phyloP scores from a whole-genome alignment of 768 basidiomycete species.

The Russula griseocarnosa region DNA sequence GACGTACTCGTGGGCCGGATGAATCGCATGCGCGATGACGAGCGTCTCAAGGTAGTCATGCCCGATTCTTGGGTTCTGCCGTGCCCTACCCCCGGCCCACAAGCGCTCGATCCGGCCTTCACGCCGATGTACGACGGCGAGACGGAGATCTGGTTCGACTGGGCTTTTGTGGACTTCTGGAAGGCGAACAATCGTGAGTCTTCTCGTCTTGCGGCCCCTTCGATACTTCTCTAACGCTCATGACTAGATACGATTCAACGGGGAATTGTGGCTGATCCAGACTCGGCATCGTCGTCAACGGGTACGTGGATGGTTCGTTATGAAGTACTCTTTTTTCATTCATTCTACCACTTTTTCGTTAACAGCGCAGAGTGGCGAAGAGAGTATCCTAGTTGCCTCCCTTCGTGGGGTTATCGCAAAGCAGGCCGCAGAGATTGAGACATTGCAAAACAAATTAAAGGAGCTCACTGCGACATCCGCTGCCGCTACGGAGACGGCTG shows the following conservation, averaged over 20 bases:
- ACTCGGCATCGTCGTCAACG: slow-evolving; percentile 55
- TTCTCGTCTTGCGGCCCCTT: slow-evolving; percentile 1
- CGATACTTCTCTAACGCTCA: not conserved
- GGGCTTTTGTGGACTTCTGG: slow-evolving; percentile 98
- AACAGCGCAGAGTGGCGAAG: slow-evolving; percentile 64
- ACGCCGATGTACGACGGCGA: slow-evolving; percentile 50
- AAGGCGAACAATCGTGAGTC: slow-evolving; percentile 88
- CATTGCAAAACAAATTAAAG: slow-evolving; percentile 57
- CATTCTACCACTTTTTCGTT: slow-evolving; percentile 1
- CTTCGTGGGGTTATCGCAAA: slow-evolving; percentile 78
- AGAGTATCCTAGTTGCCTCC: slow-evolving; percentile 71
- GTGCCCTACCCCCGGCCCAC: slow-evolving; percentile 39
- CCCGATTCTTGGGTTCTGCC: slow-evolving; percentile 76
- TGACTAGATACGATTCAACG: slow-evolving; percentile 69
- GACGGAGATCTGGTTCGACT: slow-evolving; percentile 95
- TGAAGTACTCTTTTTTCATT: not conserved
- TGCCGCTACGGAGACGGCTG: not conserved
- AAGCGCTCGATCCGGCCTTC: slow-evolving; percentile 34
- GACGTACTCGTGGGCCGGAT: slow-evolving; percentile 87
- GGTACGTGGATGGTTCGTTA: slow-evolving; percentile 40
- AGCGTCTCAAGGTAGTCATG: slow-evolving; percentile 84
- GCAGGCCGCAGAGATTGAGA: slow-evolving; percentile 77
- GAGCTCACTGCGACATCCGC: slow-evolving; percentile 33
- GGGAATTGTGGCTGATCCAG: slow-evolving; percentile 65
- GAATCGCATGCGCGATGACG: slow-evolving; percentile 84